A percentile compares a stretch with the other conserved stretches of the same genome.
These are phyloP conservation scores for Mucor mucedo DNA, from an alignment of 371 early-diverging fungal species.

Conservation along the genomic window DNA sequence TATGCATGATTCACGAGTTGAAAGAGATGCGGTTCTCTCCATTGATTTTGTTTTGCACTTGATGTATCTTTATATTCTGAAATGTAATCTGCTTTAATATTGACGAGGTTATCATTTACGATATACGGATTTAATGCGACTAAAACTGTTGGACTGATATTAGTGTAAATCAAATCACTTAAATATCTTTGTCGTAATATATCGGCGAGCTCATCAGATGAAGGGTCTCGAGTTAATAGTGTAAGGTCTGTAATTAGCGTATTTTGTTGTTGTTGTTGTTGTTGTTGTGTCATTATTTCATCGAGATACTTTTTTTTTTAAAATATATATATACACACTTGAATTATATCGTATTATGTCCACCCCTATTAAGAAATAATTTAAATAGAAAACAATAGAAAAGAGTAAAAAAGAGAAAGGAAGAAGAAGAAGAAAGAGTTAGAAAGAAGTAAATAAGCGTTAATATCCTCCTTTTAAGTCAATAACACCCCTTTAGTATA, in stretches of 20 bases:
- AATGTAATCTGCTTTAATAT: conserved; percentile 29
- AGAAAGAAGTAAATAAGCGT: not conserved
- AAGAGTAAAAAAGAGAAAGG: not conserved
- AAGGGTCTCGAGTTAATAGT: conserved; percentile 28
- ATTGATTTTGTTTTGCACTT: conserved; percentile 54
- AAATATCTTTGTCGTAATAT: conserved; percentile 61
- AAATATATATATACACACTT: conserved; percentile 4
- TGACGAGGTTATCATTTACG: conserved; percentile 12
- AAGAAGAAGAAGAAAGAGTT: not conserved
- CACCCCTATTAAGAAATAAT: not conserved
- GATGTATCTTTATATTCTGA: conserved; percentile 41
- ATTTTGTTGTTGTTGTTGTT: conserved; percentile 9
- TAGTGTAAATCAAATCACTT: conserved; percentile 57
- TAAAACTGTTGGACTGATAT: conserved; percentile 63
- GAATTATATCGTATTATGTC: not conserved
- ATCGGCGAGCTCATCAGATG: conserved; percentile 53
- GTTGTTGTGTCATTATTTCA: conserved; percentile 4
- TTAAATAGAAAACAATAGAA: not conserved
- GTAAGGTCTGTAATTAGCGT: conserved; percentile 31
- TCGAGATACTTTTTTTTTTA: conserved; percentile 1
- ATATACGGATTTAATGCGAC: conserved; percentile 39
- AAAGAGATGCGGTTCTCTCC: conserved; percentile 72
- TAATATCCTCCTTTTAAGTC: conserved; percentile 12
- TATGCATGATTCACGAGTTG: conserved; percentile 72
- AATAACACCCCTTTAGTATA: conserved; percentile 7